These are phyloP conservation scores for Pseudotulostoma volvatum DNA, from an alignment of 495 filamentous ascomycete genomes.

Conservation along the genomic window DNA sequence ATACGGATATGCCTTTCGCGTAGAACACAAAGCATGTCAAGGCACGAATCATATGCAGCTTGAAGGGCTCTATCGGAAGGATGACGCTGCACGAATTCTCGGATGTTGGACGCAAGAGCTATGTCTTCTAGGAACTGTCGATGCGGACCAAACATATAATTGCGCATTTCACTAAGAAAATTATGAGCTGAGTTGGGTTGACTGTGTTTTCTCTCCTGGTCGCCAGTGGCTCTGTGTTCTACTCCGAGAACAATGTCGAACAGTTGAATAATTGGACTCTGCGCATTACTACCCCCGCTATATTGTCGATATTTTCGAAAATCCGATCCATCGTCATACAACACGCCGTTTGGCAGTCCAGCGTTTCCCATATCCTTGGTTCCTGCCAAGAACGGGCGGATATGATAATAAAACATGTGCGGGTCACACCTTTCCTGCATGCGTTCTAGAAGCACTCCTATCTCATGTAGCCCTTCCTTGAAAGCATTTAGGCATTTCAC, in stretches of 20 bases:
- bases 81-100: conserved; percentile 53
- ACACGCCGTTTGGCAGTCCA: conserved; percentile 70
- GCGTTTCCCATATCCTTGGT: conserved; percentile 94
- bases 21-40: conserved; percentile 64
- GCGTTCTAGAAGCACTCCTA: conserved; percentile 51
- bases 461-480: conserved; percentile 64
- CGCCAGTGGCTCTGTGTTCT: conserved; percentile 74
- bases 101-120: conserved; percentile 59
- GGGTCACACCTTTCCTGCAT: conserved; percentile 87
- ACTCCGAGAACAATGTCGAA: conserved; percentile 82
- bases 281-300: conserved; percentile 83
- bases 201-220: conserved; percentile 26
- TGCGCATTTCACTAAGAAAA: conserved; percentile 92
- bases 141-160: conserved; percentile 91
- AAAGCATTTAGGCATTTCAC: conserved; percentile 54
- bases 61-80: conserved; percentile 42
- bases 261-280: conserved; percentile 85
- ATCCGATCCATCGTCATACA: conserved; percentile 67
- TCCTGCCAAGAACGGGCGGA: conserved; percentile 83
- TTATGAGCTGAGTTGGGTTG: conserved; percentile 49
- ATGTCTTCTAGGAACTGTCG: conserved; percentile 71
- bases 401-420: conserved; percentile 74
- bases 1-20: conserved; percentile 88
- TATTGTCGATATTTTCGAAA: conserved; percentile 55
- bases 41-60: conserved; percentile 72